Evolutionary conservation across 768 basidiomycete species (phyloP), one percentile per base, ranked within the genome.

Genomic region (Serendipita sp.): DNA sequence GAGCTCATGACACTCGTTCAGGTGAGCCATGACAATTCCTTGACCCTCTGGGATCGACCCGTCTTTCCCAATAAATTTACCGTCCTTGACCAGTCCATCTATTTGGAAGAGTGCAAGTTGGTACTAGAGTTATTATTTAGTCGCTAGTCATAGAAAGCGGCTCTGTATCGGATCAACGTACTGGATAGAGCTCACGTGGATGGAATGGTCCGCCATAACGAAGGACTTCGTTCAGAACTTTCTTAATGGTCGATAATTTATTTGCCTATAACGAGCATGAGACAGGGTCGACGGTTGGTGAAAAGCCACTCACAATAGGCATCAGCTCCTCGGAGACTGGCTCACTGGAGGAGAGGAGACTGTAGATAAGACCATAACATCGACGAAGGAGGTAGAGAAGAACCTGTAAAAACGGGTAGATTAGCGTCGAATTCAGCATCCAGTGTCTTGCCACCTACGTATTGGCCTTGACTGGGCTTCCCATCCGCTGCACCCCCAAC

Each of bases 301-400:
- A n/a, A n/a, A n/a, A n/a, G n/a, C n/a, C n/a, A 70, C 82, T 62
- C 72, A 94, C 94, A 42, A 96, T 81, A 3, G 94, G 94, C 89
- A 97, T 98, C 16, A 99, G 76, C 72, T 98, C 96, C 73, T 99
- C 96, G 0, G 92, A 95, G 2, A 99, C 93, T 0, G 96, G 96
- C 74, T 97, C 95, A 65, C 89, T 91, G 22, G 92, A 92, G 26
- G 92, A 93, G 65, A 99, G 81, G 56, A 99, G 73, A 30, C 87
- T 81, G 72, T 97, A 98, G 67, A 96, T 94, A 60, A 97, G 80
- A 65, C 95, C 95, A 72, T 98, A 94, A 76, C 96, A 99, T 70
- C 95, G 82, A 68, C 95, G 77, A 61, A 99, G 77, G 41, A 97
- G 81, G 72, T 96, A 99, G 24, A 99, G 78, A 48, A 98, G 75